phyloP scores from a whole-genome alignment of 73 alveolate genomes.

The Paramecium caudatum region DNA sequence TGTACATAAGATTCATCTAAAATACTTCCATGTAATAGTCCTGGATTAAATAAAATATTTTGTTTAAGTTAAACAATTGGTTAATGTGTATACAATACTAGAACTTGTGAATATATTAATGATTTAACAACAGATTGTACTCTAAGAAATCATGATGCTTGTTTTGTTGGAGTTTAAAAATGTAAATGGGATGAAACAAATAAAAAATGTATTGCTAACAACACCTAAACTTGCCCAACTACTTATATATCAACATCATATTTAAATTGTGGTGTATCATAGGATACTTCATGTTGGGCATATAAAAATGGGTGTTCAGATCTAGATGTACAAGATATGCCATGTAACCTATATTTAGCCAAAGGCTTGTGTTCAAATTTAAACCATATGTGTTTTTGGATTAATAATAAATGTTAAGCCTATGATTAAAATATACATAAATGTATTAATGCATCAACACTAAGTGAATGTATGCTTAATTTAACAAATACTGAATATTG shows the following conservation, averaged over 20 bases:
- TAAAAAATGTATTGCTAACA: not conserved
- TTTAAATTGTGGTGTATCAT: not conserved
- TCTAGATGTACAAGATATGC: not conserved
- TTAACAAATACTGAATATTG: not conserved
- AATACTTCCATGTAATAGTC: not conserved
- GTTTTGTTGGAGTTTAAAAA: not conserved
- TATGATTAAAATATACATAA: not conserved
- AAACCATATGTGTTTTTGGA: slow-evolving; percentile 7
- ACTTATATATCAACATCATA: not conserved
- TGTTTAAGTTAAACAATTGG: slow-evolving; percentile 16
- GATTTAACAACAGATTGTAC: slow-evolving; percentile 2
- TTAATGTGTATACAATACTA: not conserved
- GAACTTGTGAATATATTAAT: not conserved
- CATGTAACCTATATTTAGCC: not conserved
- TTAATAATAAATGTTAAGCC: slow-evolving; percentile 1
- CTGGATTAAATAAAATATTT: not conserved
- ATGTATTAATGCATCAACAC: not conserved
- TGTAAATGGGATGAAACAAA: slow-evolving; percentile 5
- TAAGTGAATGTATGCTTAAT: slow-evolving; percentile 4
- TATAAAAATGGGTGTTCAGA: not conserved
- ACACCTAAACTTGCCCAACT: not conserved
- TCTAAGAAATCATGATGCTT: slow-evolving; percentile 7
- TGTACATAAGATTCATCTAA: not conserved
- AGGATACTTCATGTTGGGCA: not conserved
- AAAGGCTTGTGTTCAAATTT: not conserved